Evolutionary conservation across 2,329 filamentous ascomycete genomes (phyloP).

Genomic region (Dothistroma pini): DNA sequence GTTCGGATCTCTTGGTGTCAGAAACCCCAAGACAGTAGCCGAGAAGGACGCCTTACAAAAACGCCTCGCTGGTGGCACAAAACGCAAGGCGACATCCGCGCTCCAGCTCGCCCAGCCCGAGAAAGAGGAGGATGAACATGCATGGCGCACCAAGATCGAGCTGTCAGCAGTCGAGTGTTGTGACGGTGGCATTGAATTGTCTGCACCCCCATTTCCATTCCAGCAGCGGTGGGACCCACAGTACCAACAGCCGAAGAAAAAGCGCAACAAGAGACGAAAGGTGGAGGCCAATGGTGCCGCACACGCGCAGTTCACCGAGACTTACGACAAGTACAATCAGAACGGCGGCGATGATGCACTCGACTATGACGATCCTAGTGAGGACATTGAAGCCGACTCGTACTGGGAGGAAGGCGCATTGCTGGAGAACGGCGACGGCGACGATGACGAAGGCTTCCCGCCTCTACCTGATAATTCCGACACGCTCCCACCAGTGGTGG

Average conservation of each 20-base stretch:
- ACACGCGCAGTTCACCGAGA: slow-evolving; percentile 39
- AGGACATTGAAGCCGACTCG: slow-evolving; percentile 26
- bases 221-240: slow-evolving; percentile 78
- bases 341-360: slow-evolving; percentile 34
- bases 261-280: slow-evolving; percentile 53
- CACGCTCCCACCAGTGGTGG: slow-evolving; percentile 50
- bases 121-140: slow-evolving; percentile 51
- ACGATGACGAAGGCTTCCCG: slow-evolving; percentile 57
- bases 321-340: slow-evolving; percentile 38
- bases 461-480: slow-evolving; percentile 30
- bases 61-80: slow-evolving; percentile 42
- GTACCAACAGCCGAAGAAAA: slow-evolving; percentile 50
- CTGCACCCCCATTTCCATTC: slow-evolving; percentile 83
- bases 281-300: slow-evolving; percentile 40
- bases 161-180: slow-evolving; percentile 82
- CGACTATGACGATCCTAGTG: slow-evolving; percentile 44
- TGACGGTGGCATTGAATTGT: slow-evolving; percentile 63
- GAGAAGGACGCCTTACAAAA: slow-evolving; percentile 63
- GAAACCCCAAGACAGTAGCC: slow-evolving; percentile 63
- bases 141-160: slow-evolving; percentile 70
- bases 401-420: slow-evolving; percentile 31
- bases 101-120: slow-evolving; percentile 5
- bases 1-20: slow-evolving; percentile 68
- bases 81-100: slow-evolving; percentile 5
- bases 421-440: slow-evolving; percentile 21